Percentiles rank a stretch among this genome's conserved stretches.
Evolutionary conservation across 352 stramenopile species (phyloP).

Genomic region (Globisporangium nunn): DNA sequence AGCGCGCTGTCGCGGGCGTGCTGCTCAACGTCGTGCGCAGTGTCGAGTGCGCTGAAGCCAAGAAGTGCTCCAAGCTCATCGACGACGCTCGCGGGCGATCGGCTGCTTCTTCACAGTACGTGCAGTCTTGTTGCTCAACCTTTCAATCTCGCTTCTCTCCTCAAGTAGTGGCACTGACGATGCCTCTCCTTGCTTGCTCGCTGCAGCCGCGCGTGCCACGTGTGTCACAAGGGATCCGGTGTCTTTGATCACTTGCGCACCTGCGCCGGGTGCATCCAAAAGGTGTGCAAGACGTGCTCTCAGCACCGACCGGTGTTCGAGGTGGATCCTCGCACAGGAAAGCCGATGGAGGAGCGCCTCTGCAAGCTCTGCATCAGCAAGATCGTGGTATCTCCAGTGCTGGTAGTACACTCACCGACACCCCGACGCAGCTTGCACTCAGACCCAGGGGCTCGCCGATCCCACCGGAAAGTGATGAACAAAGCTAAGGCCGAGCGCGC

Average conservation of each 20-base stretch:
- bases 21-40: conserved; percentile 15
- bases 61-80: conserved; percentile 7
- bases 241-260: not conserved
- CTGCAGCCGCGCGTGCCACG: conserved; percentile 15
- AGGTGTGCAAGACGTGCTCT: conserved; percentile 25
- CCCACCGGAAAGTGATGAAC: not conserved
- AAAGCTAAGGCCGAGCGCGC: conserved; percentile 6
- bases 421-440: not conserved
- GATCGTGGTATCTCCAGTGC: not conserved
- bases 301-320: conserved; percentile 1
- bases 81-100: too few species aligned
- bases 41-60: conserved; percentile 9
- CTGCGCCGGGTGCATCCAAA: conserved; percentile 27
- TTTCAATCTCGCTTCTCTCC: too few species aligned
- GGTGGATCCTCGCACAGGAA: not conserved
- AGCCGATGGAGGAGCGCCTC: conserved; percentile 2
- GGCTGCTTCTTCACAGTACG: too few species aligned
- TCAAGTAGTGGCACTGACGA: conserved; percentile 16
- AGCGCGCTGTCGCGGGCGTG: conserved; percentile 18
- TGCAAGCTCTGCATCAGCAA: conserved; percentile 7
- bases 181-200: not conserved
- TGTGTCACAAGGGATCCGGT: not conserved
- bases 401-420: not conserved
- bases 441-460: conserved; percentile 1
- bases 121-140: too few species aligned